These are phyloP conservation scores for Hygrophorus pudorinus DNA, from an alignment of 768 basidiomycete genomes.

Conservation along the genomic window DNA sequence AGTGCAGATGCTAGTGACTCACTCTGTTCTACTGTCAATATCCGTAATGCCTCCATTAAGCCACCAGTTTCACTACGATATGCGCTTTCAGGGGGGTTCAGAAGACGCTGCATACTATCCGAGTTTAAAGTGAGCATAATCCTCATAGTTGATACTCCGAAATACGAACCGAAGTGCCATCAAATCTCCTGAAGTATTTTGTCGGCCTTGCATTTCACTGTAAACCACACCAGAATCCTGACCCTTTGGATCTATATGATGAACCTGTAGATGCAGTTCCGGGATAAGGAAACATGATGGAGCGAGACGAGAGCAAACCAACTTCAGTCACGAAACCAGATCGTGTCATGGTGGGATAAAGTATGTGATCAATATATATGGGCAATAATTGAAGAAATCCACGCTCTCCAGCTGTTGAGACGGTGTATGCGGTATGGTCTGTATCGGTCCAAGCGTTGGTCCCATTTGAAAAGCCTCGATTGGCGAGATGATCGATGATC, in stretches of 20 bases:
- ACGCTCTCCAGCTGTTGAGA: slow-evolving; percentile 89
- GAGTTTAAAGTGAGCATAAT: slow-evolving; percentile 1
- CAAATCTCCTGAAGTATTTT: slow-evolving; percentile 86
- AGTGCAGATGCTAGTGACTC: slow-evolving; percentile 11
- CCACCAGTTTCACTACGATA: slow-evolving; percentile 98
- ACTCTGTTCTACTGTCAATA: slow-evolving; percentile 86
- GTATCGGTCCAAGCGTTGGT: slow-evolving; percentile 98
- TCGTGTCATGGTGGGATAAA: slow-evolving; percentile 91
- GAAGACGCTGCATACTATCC: slow-evolving; percentile 60
- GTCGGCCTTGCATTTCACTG: slow-evolving; percentile 92
- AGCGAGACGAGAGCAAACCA: slow-evolving; percentile 10
- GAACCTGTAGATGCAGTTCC: slow-evolving; percentile 45
- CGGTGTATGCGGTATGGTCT: slow-evolving; percentile 92
- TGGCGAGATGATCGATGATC: slow-evolving; percentile 89
- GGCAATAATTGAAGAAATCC: slow-evolving; percentile 81
- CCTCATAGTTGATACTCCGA: not conserved
- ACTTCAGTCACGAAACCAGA: slow-evolving; percentile 62
- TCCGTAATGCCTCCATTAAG: slow-evolving; percentile 82
- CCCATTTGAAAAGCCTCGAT: slow-evolving; percentile 84
- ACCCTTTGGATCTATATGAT: slow-evolving; percentile 86
- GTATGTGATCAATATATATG: slow-evolving; percentile 91
- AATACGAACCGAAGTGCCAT: slow-evolving; percentile 69
- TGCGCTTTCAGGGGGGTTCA: slow-evolving; percentile 75
- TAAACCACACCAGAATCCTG: slow-evolving; percentile 95
- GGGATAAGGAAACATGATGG: not conserved